These are phyloP conservation scores for Exidia glandulosa DNA, from an alignment of 768 basidiomycete species.

Conservation along the genomic window DNA sequence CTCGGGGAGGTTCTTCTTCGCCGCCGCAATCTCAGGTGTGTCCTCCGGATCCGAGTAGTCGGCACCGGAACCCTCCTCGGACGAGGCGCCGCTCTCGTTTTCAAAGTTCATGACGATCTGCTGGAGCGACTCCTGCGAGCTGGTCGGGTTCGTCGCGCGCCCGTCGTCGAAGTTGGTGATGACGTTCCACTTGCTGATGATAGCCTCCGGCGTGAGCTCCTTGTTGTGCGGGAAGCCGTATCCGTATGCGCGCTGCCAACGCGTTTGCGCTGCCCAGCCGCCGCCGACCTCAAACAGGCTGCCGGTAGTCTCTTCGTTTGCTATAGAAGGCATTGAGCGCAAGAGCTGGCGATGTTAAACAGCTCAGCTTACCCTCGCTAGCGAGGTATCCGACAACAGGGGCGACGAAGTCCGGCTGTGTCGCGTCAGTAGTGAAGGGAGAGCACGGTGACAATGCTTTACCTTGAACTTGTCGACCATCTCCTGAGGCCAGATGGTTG, in stretches of 20 bases:
- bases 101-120: slow-evolving; percentile 55
- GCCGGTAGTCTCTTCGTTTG: slow-evolving; percentile 63
- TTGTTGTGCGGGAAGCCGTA: slow-evolving; percentile 75
- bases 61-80: slow-evolving; percentile 9
- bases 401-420: slow-evolving; percentile 79
- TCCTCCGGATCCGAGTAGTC: slow-evolving; percentile 68
- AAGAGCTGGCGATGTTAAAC: not conserved
- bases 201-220: slow-evolving; percentile 67
- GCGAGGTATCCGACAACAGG: slow-evolving; percentile 87
- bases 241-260: slow-evolving; percentile 89
- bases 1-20: slow-evolving; percentile 50
- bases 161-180: slow-evolving; percentile 83
- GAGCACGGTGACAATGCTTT: too few species aligned
- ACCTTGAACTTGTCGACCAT: slow-evolving; percentile 87
- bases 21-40: slow-evolving; percentile 66
- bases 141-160: slow-evolving; percentile 69
- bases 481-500: slow-evolving; percentile 73
- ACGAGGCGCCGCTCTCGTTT: slow-evolving; percentile 23
- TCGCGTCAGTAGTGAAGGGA: not conserved
- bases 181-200: slow-evolving; percentile 65
- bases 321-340: slow-evolving; percentile 18
- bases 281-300: slow-evolving; percentile 77
- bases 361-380: slow-evolving; percentile 43
- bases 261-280: slow-evolving; percentile 84
- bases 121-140: slow-evolving; percentile 65